These are phyloP conservation scores for Vitis labrusca DNA, from an alignment of 164 flowering plant genomes.

Conservation along the genomic window DNA sequence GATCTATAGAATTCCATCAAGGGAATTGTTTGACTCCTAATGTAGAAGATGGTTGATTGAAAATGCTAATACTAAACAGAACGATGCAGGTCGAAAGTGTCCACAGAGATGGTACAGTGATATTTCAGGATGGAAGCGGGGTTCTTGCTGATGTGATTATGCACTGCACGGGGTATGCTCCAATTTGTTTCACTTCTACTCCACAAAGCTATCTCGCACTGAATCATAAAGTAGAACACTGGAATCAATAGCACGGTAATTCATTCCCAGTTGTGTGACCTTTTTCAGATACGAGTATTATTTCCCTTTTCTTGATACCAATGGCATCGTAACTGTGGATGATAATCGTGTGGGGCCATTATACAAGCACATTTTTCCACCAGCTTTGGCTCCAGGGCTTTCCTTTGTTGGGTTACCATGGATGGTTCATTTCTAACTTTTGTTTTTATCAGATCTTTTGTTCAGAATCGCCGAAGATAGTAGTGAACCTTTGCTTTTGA, in stretches of 20 bases:
- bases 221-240: neutral
- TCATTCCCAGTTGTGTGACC: neutral
- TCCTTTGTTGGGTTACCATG: constrained; percentile 88
- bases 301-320: constrained; percentile 77
- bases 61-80: constrained; percentile 18
- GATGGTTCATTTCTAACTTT: constrained; percentile 50
- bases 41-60: constrained; percentile 1
- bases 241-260: neutral
- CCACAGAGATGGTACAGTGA: constrained; percentile 53
- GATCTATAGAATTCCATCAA: constrained; percentile 3
- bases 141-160: constrained; percentile 55
- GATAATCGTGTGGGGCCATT: constrained; percentile 86
- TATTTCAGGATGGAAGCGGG: constrained; percentile 49
- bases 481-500: neutral
- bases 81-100: constrained; percentile 56
- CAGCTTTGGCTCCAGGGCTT: constrained; percentile 71
- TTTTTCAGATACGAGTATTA: constrained; percentile 71
- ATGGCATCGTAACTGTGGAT: constrained; percentile 61
- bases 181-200: neutral
- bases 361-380: constrained; percentile 86
- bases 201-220: neutral
- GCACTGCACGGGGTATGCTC: constrained; percentile 76
- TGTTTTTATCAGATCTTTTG: neutral
- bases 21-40: neutral
- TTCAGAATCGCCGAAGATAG: neutral